These are phyloP conservation scores for Diaporthe citriasiana DNA, from an alignment of 2,329 filamentous ascomycete genomes.

Conservation along the genomic window DNA sequence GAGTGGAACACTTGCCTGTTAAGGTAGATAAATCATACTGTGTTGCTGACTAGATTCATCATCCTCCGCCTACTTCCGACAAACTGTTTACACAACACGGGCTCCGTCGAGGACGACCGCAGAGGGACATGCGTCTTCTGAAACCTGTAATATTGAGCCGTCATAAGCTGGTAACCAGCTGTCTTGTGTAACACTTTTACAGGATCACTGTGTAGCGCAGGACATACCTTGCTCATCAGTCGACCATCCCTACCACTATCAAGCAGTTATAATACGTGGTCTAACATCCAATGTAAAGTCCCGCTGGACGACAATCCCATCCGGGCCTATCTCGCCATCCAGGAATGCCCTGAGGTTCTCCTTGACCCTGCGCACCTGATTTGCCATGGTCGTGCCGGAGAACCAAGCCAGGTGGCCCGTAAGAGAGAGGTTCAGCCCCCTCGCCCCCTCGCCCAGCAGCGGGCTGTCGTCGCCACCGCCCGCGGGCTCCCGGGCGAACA, in stretches of 20 bases:
- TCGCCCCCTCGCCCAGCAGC: constrained; percentile 42
- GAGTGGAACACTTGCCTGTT: neutral
- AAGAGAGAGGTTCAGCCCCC: constrained; percentile 45
- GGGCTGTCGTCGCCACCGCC: constrained; percentile 44
- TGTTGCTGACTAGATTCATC: neutral
- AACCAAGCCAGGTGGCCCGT: constrained; percentile 48
- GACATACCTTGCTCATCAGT: neutral
- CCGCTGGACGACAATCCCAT: constrained; percentile 34
- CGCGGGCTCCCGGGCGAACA: constrained; percentile 47
- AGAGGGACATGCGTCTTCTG: neutral
- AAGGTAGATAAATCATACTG: neutral
- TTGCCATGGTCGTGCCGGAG: constrained; percentile 45
- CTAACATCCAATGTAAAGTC: neutral
- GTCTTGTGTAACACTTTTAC: no score
- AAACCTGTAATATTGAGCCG: neutral
- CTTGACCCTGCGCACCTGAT: constrained; percentile 44
- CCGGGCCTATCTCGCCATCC: constrained; percentile 31
- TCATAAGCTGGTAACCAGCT: no score
- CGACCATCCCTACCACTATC: neutral
- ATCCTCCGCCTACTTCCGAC: no score
- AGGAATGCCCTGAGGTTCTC: constrained; percentile 44
- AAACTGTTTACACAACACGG: no score
- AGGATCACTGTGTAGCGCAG: no score
- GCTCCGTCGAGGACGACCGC: no score
- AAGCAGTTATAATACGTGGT: neutral